A percentile compares a stretch with the other conserved stretches of the same genome.
phyloP scores from a whole-genome alignment of 129 eudicot genomes.

The Calendula officinalis region DNA sequence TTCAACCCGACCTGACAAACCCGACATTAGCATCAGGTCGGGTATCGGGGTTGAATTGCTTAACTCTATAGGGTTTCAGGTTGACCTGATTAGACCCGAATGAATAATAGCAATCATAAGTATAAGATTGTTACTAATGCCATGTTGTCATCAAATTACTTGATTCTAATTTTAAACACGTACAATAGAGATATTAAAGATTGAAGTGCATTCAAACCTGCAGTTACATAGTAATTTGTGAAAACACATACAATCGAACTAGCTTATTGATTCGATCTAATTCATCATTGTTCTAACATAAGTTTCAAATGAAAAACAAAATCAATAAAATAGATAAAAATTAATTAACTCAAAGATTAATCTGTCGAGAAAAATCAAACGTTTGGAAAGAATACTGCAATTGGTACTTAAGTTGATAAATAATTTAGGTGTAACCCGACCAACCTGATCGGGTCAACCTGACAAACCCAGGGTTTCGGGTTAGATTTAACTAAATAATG shows the following conservation, averaged over 20 bases:
- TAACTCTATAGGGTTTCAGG: too few species aligned
- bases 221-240: not conserved
- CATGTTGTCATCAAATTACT: too few species aligned
- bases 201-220: not conserved
- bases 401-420: too few species aligned
- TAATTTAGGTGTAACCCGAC: too few species aligned
- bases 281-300: not conserved
- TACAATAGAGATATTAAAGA: not conserved
- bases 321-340: not conserved
- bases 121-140: too few species aligned
- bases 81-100: not conserved
- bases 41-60: too few species aligned
- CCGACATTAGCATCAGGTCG: too few species aligned
- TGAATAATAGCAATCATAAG: not conserved
- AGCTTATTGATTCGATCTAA: conserved; percentile 14
- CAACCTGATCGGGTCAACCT: too few species aligned
- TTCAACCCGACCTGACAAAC: too few species aligned
- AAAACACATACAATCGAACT: conserved; percentile 3
- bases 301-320: not conserved
- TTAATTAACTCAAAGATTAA: conserved; percentile 64
- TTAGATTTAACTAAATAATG: too few species aligned
- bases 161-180: not conserved
- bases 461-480: too few species aligned
- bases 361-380: conserved; percentile 78
- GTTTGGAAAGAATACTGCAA: conserved; percentile 71